Conservation (phyloP, 2,329 filamentous ascomycete species). For the Hypoxylon sp. region DNA sequence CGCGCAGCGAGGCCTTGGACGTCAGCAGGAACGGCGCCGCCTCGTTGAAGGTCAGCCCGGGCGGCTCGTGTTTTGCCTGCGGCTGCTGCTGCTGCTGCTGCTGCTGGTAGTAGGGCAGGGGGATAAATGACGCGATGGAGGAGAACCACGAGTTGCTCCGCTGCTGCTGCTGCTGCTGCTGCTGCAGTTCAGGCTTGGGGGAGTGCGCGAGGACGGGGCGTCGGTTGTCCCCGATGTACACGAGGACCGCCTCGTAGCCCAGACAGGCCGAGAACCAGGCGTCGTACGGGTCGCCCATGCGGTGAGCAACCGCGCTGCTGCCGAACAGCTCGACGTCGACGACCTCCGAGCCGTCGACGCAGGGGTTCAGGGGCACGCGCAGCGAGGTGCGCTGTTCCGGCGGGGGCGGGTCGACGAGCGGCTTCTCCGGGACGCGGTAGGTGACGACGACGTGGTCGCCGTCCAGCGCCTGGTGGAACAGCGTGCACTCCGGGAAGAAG, state of each 20-base stretch:
- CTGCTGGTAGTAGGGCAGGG: constrained; percentile 3
- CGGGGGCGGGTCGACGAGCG: constrained; percentile 55
- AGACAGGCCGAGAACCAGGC: constrained; percentile 77
- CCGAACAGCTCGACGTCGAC: constrained; percentile 70
- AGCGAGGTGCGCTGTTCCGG: constrained; percentile 58
- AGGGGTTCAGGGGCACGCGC: constrained; percentile 69
- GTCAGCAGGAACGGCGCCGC: constrained; percentile 80
- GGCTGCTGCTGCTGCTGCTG: background rate
- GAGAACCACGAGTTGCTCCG: constrained; percentile 53
- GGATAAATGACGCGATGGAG: constrained; percentile 52
- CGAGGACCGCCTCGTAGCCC: constrained; percentile 70
- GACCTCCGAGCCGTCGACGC: constrained; percentile 58
- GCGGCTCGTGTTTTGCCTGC: constrained; percentile 42
- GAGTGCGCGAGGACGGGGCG: constrained; percentile 73
- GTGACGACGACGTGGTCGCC: constrained; percentile 56
- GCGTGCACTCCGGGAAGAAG: constrained; percentile 68
- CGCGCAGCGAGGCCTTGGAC: constrained; percentile 75
- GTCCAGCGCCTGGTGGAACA: constrained; percentile 72
- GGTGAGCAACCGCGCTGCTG: constrained; percentile 69
- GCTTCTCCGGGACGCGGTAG: constrained; percentile 57
- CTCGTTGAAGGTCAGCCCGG: constrained; percentile 77
- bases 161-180: constrained; percentile 10
- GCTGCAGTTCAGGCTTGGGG: constrained; percentile 52
- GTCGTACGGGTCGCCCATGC: constrained; percentile 72
- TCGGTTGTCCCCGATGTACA: constrained; percentile 73